phyloP scores from a whole-genome alignment of 2,329 filamentous ascomycete genomes.

The Alternaria sp. region DNA sequence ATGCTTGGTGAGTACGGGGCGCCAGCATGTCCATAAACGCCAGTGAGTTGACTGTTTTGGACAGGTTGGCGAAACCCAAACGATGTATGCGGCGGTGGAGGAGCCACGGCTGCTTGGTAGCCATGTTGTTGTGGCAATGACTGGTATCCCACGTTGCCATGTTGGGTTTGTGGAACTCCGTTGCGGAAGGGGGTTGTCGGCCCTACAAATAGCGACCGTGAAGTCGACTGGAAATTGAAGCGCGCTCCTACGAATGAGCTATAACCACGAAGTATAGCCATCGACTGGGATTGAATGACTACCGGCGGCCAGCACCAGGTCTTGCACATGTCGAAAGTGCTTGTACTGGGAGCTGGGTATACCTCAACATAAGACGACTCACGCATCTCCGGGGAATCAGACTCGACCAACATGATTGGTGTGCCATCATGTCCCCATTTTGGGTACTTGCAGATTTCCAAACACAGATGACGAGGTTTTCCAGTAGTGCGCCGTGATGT shows the following conservation, averaged over 20 bases:
- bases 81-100: neutral
- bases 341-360: neutral
- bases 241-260: neutral
- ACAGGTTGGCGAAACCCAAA: neutral
- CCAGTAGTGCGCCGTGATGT: neutral
- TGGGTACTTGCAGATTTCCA: constrained; percentile 8
- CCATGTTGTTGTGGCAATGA: neutral
- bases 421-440: constrained; percentile 13
- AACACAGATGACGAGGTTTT: neutral
- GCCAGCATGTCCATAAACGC: neutral
- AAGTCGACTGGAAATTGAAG: neutral
- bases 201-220: neutral
- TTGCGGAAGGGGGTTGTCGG: neutral
- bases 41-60: neutral
- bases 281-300: neutral
- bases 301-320: constrained; percentile 28
- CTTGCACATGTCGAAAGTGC: constrained; percentile 7
- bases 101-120: neutral
- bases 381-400: constrained; percentile 17
- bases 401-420: constrained; percentile 21
- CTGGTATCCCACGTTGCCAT: neutral
- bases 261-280: neutral
- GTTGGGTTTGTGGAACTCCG: neutral
- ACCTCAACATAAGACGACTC: constrained; percentile 28
- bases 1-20: neutral